Conservation (phyloP, 805 yeast genomes). For the Maudiozyma pseudohumilis region DNA sequence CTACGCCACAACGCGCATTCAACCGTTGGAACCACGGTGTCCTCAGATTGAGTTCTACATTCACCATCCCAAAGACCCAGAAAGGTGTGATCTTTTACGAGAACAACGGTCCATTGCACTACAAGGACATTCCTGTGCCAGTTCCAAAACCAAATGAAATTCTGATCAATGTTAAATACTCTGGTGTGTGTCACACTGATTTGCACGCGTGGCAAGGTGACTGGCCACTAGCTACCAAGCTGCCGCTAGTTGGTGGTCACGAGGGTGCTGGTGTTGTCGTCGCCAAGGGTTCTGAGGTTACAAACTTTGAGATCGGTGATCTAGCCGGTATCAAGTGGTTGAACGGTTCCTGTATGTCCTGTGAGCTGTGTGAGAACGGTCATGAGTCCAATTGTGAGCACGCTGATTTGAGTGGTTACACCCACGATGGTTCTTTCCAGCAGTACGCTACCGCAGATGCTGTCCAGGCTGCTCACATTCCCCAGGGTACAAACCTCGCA, state of each 20-base stretch:
- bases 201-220: conserved; percentile 62
- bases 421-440: conserved; percentile 70
- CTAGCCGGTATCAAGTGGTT: conserved; percentile 57
- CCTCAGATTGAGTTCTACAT: conserved; percentile 18
- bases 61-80: conserved; percentile 37
- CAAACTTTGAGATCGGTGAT: conserved; percentile 49
- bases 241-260: conserved; percentile 58
- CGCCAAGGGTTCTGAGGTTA: conserved; percentile 46
- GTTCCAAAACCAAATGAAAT: conserved; percentile 48
- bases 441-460: conserved; percentile 84
- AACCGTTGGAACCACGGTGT: conserved; percentile 2
- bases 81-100: conserved; percentile 45
- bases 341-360: conserved; percentile 50
- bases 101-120: conserved; percentile 38
- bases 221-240: conserved; percentile 49
- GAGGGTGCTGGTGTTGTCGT: conserved; percentile 63
- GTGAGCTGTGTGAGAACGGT: conserved; percentile 47
- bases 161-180: conserved; percentile 48
- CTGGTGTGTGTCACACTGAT: conserved; percentile 61
- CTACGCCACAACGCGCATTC: background rate
- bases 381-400: conserved; percentile 43
- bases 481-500: conserved; percentile 63
- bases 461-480: conserved; percentile 73
- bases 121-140: conserved; percentile 48
- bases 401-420: conserved; percentile 46